Evolutionary conservation across 805 yeast genomes (phyloP), one percentile per base, ranked within the genome.

Genomic region (Saccharomycopsis fermentans): DNA sequence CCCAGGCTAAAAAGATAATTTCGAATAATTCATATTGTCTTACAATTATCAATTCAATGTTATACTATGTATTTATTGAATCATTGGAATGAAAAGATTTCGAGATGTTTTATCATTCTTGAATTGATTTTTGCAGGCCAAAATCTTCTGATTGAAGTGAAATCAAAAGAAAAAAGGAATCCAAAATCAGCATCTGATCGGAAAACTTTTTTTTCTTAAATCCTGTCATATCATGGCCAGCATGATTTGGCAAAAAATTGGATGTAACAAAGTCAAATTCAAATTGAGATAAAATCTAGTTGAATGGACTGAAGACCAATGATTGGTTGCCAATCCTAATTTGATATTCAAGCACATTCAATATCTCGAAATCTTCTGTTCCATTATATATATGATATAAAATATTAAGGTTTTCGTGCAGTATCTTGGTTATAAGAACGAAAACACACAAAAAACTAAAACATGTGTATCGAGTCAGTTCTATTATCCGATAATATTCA

Each of bases 201-300:
- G 8, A 14, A 14, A 32, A 32, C 9, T 6, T 32, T 32, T 32
- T 32, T 32, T 32, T 32, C 35, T 6, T 32, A 6, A 8, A 27
- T 27, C 12, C 3, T n/a, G n/a, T n/a, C 8, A 4, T 2, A 32
- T 32, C 35, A 32, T 32, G 12, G 14, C 12, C 35, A 32, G 12
- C 12, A 32, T 32, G 35, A 32, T 32, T n/a, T 55, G 50, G 58
- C 55, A 52, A 54, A 55, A 61, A 58, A 56, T 29, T 55, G 56
- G 50, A 47, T 12, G 21, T 39, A 5, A 47, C 32, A 36, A 52
- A 19, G 11, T n/a, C 27, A 43, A 43, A 43, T 9, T 32, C 8
- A 32, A 32, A 32, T 6, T 6, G 24, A 8, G 11, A 43, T 43
- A 26, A 43, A 43, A 43, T 21, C 29, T 21, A 21, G 11, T 43